These are phyloP conservation scores for Fusarium sp. DNA, from an alignment of 2,329 filamentous ascomycete species.

Conservation along the genomic window DNA sequence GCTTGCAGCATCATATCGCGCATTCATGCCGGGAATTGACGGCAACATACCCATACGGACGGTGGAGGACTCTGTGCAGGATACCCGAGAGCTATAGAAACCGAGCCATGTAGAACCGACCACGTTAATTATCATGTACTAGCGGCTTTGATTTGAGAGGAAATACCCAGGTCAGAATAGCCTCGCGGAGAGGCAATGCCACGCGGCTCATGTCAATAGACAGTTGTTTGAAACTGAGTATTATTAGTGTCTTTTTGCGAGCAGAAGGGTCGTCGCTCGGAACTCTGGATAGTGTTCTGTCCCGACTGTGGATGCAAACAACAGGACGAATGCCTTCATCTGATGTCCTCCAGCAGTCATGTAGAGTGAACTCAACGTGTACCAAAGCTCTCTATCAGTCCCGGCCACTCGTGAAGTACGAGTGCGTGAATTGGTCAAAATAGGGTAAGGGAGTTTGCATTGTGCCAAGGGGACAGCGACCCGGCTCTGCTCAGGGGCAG, in stretches of 20 bases:
- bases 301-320: not conserved
- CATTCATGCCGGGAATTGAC: constrained; percentile 19
- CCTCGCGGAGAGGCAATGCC: not conserved
- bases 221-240: not conserved
- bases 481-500: not conserved
- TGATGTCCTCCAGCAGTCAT: not conserved
- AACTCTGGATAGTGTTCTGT: not conserved
- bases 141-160: not conserved
- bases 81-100: not conserved
- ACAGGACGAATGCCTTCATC: not conserved
- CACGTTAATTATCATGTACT: not conserved
- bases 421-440: not conserved
- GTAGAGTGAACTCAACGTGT: no score
- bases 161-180: not conserved
- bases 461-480: not conserved
- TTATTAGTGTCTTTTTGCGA: not conserved
- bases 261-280: not conserved
- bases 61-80: not conserved
- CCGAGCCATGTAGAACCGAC: not conserved
- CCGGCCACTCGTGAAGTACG: not conserved
- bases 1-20: constrained; percentile 17
- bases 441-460: not conserved
- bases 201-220: not conserved
- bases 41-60: constrained; percentile 23
- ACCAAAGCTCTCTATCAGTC: not conserved